phyloP scores from a whole-genome alignment of 2,329 filamentous ascomycete genomes.

The Diplodia corticola region DNA sequence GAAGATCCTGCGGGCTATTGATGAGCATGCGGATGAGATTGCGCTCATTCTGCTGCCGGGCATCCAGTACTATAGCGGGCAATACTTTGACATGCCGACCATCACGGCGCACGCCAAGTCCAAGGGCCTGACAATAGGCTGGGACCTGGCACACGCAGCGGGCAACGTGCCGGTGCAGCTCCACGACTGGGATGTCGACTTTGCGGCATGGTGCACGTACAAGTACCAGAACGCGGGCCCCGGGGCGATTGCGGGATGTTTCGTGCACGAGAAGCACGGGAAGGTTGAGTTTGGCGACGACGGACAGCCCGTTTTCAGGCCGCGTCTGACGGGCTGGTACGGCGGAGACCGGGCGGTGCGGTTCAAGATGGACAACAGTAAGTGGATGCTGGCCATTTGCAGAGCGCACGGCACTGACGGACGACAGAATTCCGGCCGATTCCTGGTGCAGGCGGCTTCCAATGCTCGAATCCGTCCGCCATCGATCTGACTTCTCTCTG shows the following conservation, averaged over 20 bases:
- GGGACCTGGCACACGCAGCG: constrained; percentile 25
- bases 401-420: neutral
- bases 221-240: constrained; percentile 26
- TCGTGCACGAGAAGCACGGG: constrained; percentile 25
- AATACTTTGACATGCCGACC: constrained; percentile 24
- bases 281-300: constrained; percentile 37
- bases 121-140: constrained; percentile 23
- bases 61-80: constrained; percentile 25
- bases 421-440: constrained; percentile 60
- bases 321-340: constrained; percentile 71
- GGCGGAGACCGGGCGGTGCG: constrained; percentile 68
- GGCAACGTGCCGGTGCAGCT: constrained; percentile 25
- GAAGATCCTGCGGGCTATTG: constrained; percentile 21
- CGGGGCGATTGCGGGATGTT: constrained; percentile 21
- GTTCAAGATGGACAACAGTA: constrained; percentile 69
- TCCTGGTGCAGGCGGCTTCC: constrained; percentile 67
- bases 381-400: neutral
- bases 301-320: constrained; percentile 49
- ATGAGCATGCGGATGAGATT: constrained; percentile 22
- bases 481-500: constrained; percentile 66
- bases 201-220: constrained; percentile 26
- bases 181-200: constrained; percentile 26
- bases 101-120: constrained; percentile 24
- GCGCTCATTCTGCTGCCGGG: constrained; percentile 24
- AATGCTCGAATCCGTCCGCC: constrained; percentile 70